phyloP scores from a whole-genome alignment of 2,329 filamentous ascomycete genomes.

The Hypoxylon sp. region DNA sequence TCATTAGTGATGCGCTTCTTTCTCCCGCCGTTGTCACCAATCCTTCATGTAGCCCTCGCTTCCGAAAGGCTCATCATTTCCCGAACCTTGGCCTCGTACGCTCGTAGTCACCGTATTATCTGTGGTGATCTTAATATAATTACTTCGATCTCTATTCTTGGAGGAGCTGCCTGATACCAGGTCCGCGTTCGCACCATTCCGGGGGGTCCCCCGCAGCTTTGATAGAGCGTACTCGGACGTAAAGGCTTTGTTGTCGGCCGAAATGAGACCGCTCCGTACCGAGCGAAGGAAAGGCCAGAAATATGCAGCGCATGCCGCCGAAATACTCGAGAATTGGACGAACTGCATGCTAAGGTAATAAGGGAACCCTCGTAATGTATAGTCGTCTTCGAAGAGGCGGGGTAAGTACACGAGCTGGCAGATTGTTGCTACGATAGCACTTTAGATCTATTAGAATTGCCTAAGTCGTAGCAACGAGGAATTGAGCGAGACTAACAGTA shows the following conservation, averaged over 20 bases:
- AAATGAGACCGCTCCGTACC: constrained; percentile 40
- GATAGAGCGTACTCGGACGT: constrained; percentile 37
- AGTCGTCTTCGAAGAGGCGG: constrained; percentile 37
- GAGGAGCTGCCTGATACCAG: constrained; percentile 31
- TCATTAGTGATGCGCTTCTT: constrained; percentile 10
- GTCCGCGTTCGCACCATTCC: constrained; percentile 26
- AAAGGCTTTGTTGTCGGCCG: constrained; percentile 40
- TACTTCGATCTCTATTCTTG: constrained; percentile 39
- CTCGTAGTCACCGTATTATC: constrained; percentile 39
- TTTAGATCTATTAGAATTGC: constrained; percentile 26
- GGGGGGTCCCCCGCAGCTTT: constrained; percentile 30
- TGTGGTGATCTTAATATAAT: constrained; percentile 43
- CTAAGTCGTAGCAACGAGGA: neutral
- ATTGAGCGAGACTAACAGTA: constrained; percentile 33
- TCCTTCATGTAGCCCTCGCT: constrained; percentile 40
- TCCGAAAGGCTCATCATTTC: constrained; percentile 18
- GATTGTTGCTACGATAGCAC: constrained; percentile 40
- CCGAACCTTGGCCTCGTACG: constrained; percentile 8
- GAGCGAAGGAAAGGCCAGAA: constrained; percentile 46
- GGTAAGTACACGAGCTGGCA: constrained; percentile 43
- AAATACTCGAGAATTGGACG: constrained; percentile 41
- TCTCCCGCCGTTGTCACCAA: constrained; percentile 23
- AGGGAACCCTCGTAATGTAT: constrained; percentile 37
- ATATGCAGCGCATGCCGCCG: constrained; percentile 38
- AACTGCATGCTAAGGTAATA: constrained; percentile 43